Evolutionary conservation across 352 stramenopile species (phyloP).

Genomic region (Globisporangium cylindrosporum): DNA sequence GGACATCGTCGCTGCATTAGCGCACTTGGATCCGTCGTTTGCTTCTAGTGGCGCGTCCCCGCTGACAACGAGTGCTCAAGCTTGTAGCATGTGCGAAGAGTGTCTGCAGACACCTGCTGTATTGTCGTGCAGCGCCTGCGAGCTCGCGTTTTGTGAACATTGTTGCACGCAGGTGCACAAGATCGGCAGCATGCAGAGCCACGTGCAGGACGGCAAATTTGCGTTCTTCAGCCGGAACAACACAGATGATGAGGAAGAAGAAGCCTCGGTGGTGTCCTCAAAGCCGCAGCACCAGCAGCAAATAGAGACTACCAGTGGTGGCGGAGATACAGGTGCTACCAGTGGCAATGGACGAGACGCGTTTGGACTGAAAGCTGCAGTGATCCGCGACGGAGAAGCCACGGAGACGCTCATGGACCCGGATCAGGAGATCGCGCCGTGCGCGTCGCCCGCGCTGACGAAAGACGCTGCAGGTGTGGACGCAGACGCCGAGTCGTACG

Average conservation of each 20-base stretch:
- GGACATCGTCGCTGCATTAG: background rate
- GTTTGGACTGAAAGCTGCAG: constrained; percentile 7
- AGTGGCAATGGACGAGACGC: background rate
- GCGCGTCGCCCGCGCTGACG: background rate
- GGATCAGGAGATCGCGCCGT: constrained; percentile 23
- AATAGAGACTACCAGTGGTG: background rate
- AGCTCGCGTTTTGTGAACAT: constrained; percentile 39
- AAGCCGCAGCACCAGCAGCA: background rate
- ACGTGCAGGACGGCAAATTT: constrained; percentile 24
- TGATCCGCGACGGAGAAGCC: constrained; percentile 12
- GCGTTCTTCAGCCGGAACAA: constrained; percentile 4
- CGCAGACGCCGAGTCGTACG: constrained; percentile 22
- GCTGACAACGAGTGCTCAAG: constrained; percentile 11
- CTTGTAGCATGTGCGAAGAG: constrained; percentile 39
- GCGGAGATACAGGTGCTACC: background rate
- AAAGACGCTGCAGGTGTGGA: background rate
- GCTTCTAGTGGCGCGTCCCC: background rate
- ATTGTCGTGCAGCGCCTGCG: constrained; percentile 43
- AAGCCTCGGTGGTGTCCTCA: background rate
- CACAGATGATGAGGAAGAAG: background rate
- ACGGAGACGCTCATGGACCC: constrained; percentile 17
- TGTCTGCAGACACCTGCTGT: constrained; percentile 27
- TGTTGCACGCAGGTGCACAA: constrained; percentile 41
- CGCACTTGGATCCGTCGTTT: background rate
- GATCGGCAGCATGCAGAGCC: constrained; percentile 37